Conservation (phyloP, 257 asterid genomes). For the Perilla frutescens region DNA sequence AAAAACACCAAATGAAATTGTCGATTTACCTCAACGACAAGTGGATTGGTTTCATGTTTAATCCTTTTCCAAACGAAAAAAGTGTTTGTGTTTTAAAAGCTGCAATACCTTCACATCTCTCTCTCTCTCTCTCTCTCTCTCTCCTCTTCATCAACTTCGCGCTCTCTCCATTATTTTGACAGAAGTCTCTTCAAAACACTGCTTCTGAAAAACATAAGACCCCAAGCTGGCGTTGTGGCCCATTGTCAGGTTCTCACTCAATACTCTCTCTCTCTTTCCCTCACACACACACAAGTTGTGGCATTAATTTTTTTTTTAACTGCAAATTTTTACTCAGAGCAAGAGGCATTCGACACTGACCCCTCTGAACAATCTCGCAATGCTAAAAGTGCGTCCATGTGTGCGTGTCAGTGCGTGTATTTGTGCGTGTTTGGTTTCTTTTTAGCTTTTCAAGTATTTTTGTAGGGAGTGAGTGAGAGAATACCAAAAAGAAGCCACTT, state of each 20-base stretch:
- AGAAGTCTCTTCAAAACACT: slow-evolving; percentile 33
- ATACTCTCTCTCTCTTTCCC: slow-evolving; percentile 30
- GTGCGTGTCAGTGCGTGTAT: slow-evolving; percentile 22
- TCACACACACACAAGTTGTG: slow-evolving; percentile 1
- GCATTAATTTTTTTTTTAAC: not conserved
- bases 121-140: not conserved
- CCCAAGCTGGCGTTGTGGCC: slow-evolving; percentile 59
- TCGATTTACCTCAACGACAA: too few relatives aligned
- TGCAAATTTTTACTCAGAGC: not conserved
- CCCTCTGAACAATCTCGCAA: slow-evolving; percentile 4
- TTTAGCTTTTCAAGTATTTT: slow-evolving; percentile 22
- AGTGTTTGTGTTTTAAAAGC: slow-evolving; percentile 23
- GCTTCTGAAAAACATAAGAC: slow-evolving; percentile 31
- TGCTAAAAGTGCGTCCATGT: not conserved
- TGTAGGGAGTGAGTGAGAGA: slow-evolving; percentile 27
- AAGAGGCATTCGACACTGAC: not conserved
- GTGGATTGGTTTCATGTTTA: too few relatives aligned
- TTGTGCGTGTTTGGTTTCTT: not conserved
- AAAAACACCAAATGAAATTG: too few relatives aligned
- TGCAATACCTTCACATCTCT: not conserved
- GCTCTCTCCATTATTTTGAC: slow-evolving; percentile 39
- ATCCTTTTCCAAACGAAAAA: too few relatives aligned
- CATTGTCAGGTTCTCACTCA: slow-evolving; percentile 54
- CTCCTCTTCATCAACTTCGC: not conserved
- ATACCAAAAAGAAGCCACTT: slow-evolving; percentile 42